Base-by-base conservation (phyloP, 2,329 filamentous ascomycete genomes). In the Ophiostoma montium region DNA sequence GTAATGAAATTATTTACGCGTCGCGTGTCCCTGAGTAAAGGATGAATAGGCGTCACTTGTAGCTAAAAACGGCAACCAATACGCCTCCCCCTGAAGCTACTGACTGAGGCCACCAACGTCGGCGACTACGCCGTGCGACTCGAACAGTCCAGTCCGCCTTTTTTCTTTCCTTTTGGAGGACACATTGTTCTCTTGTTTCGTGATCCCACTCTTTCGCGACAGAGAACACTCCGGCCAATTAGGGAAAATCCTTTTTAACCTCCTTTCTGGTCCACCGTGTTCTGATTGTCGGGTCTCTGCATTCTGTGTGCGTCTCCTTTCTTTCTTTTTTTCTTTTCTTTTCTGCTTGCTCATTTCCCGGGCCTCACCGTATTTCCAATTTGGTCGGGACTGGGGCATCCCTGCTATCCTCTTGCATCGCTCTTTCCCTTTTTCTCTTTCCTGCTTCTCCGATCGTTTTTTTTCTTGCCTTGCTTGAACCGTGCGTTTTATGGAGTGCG, bases 291-390 rank as follows among this genome's bases (percentile, higher is more conserved):
- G n/a, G 11, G 18, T 36, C n/a, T 18, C 9, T 19, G 23, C 23
- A 5, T 27, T 27, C 5, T 27, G 23, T 8, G 8, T 27, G 23
- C 23, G 8, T 27, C 23, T 27, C 23, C 23, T 12, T 21, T 23
- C 10, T 12, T 23, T 42, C 10, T 18, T 3, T 38, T 18, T 19
- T 38, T 21, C 7, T 18, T 18, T 38, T 38, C 19, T 38, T 19
- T 18, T 36, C 7, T 36, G 7, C 23, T 23, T 19, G 5, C 10
- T 16, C 15, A 27, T 27, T 16, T 21, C 32, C 35, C 39, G 21
- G 39, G 39, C 39, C 23, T 42, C 39, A 42, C 39, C 39, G 39
- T 42, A 42, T 16, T 42, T 42, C 39, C 39, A n/a, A 42, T 42
- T 27, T 16, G 39, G 39, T 42, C 39, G 30, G 30, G 39, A 16